Base-by-base conservation (phyloP, 1,284 basidiomycete species). In the Tilletia walkeri region DNA sequence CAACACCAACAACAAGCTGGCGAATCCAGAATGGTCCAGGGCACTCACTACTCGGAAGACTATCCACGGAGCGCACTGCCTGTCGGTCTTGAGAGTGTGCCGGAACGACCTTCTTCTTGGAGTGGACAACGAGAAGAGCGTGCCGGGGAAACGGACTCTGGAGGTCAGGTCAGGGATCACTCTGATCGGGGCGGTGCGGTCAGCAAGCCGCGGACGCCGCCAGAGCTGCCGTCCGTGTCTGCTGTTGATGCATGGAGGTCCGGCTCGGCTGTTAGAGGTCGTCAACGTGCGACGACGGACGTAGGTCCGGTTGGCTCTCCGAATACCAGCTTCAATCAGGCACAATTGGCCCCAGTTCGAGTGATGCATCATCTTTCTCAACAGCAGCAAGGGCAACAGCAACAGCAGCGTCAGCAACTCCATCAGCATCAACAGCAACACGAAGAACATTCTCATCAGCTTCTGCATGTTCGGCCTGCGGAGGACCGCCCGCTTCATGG, bases 181-280 rank as follows among this genome's bases (percentile, higher is more conserved):
- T 9, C 36, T 24, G 59, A 63, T 10, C 59, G 34, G 39, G 36
- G 38, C 24, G 2, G 24, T 5, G 54, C 36, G 59, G 4, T 63
- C 14, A 63, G 18, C 34, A 63, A 63, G 36, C 36, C 59, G 34
- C 30, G 59, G 36, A 39, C 59, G 14, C 59, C 59, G 9, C 59
- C 59, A 16, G 59, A 38, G 59, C 59, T 63, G 59, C 59, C 59
- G 3, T 16, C 36, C 9, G 38, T 41, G 34, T 63, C 59, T 18
- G 59, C 59, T 18, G 39, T 63, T 12, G 59, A 63, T 16, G 59
- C 59, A 24, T 63, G 59, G 59, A 24, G 59, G 34, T 63, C 59
- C 6, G 30, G 34, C 4, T 24, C 59, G 4, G n/a, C 56, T 3
- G n/a, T 61, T 14, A 9, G 59, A 18, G 59, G 59, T 6, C 59